Evolutionary conservation across 345 rosid species (phyloP), one percentile per base, ranked within the genome.

Genomic region (Sisymbrium irio): DNA sequence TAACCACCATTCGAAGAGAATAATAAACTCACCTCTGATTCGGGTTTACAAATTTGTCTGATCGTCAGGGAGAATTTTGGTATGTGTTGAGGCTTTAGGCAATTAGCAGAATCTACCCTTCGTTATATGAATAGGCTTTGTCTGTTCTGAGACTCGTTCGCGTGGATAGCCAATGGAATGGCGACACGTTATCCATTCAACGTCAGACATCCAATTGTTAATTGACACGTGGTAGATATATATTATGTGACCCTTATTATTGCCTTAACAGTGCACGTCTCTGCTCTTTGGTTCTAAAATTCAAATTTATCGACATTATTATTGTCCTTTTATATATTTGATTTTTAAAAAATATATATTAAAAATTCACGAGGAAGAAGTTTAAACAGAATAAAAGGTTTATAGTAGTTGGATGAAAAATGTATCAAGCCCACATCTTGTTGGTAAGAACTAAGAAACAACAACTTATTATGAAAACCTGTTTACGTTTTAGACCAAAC

Each of bases 21-120:
- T 9, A 18, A 44, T 22, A 30, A 30, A 30, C 33, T 61, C 33
- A 71, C 75, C 19, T 61, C 19, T 61, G 68, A 37, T 47, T 49
- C 15, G 41, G 67, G 9, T 30, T 60, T 22, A 27, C 12, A n/a
- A 60, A 47, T 4, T 22, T 36, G n/a, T 50, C 35, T 40, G 42
- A 51, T 61, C 36, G 27, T 57, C 9, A 15, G 4, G 37, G 18
- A 42, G 8, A 42, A 41, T 0, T 5, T 13, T 2, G 3, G 13
- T 35, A 3, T 35, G 13, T 37, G 15, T 33, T 32, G 17, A 22
- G 14, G 15, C 20, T 4, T 55, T 28, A 30, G 40, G 17, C 14
- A 41, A 17, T 11, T 37, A 7, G n/a, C 36, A 61, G 17, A 71
- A 35, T 32, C 56, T 4, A 35, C 4, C 12, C 15, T 61, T 71